phyloP scores from a whole-genome alignment of 2,329 filamentous ascomycete genomes.

The Dryadomyces quercus-mongolicae region DNA sequence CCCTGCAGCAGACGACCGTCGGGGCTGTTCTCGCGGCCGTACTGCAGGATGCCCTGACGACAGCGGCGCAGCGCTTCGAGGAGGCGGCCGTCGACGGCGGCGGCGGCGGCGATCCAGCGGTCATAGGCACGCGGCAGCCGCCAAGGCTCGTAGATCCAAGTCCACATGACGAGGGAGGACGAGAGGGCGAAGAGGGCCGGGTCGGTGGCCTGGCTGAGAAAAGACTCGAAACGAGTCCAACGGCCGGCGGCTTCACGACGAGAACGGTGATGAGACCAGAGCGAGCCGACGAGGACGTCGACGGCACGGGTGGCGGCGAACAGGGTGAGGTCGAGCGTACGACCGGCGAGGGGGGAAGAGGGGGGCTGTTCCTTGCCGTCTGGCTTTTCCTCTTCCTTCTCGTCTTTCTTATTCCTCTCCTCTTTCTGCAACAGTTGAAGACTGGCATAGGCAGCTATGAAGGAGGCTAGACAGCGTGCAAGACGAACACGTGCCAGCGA shows the following conservation, averaged over 20 bases:
- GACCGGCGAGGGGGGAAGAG: slow-evolving; percentile 40
- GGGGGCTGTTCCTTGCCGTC: slow-evolving; percentile 4
- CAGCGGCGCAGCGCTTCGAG: slow-evolving; percentile 61
- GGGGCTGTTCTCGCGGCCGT: slow-evolving; percentile 57
- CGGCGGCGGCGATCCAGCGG: slow-evolving; percentile 70
- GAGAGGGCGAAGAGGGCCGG: slow-evolving; percentile 60
- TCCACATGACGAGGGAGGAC: slow-evolving; percentile 72
- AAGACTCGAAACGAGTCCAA: slow-evolving; percentile 34
- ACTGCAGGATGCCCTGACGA: slow-evolving; percentile 50
- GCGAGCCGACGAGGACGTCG: slow-evolving; percentile 55
- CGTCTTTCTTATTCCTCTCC: background rate
- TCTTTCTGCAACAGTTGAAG: slow-evolving; percentile 38
- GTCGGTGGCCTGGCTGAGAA: slow-evolving; percentile 40
- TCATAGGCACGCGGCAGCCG: slow-evolving; percentile 62
- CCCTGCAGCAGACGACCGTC: slow-evolving; percentile 53
- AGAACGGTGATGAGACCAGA: slow-evolving; percentile 43
- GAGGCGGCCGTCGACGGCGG: slow-evolving; percentile 62
- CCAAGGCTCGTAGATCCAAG: slow-evolving; percentile 69
- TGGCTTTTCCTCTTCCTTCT: background rate
- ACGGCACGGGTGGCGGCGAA: slow-evolving; percentile 62
- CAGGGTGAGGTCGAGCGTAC: slow-evolving; percentile 72
- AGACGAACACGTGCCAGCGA: slow-evolving; percentile 28
- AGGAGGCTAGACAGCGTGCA: slow-evolving; percentile 43
- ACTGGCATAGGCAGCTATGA: slow-evolving; percentile 46
- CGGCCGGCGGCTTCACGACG: slow-evolving; percentile 30